Evolutionary conservation across 805 yeast species (phyloP).

Genomic region (Metschnikowia koreensis): DNA sequence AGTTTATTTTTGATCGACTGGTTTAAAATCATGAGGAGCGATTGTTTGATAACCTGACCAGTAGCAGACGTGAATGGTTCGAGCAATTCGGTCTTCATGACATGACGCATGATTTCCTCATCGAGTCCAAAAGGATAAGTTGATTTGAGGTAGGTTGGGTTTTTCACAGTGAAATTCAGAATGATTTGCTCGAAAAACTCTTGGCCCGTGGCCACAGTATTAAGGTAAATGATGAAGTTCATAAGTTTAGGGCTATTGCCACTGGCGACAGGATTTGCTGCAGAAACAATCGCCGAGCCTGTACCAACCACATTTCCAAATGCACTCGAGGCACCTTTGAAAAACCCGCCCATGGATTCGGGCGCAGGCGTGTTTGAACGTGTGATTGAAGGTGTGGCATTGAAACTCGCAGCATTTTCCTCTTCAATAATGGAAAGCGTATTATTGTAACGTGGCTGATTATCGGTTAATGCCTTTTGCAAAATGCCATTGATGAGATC

Average conservation of each 20-base stretch:
- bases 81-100: constrained; percentile 31
- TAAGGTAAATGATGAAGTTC: constrained; percentile 64
- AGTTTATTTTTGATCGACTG: constrained; percentile 47
- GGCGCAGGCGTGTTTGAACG: constrained; percentile 35
- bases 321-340: constrained; percentile 45
- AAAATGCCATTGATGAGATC: constrained; percentile 59
- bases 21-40: constrained; percentile 45
- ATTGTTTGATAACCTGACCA: constrained; percentile 36
- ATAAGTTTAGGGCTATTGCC: constrained; percentile 49
- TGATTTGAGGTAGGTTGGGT: constrained; percentile 22
- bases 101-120: constrained; percentile 28
- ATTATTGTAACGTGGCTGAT: constrained; percentile 42
- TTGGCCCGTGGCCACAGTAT: constrained; percentile 66
- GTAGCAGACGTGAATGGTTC: constrained; percentile 27
- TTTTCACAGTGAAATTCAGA: constrained; percentile 33
- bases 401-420: constrained; percentile 12
- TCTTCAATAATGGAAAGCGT: constrained; percentile 17
- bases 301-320: constrained; percentile 43
- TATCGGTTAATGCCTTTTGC: constrained; percentile 33
- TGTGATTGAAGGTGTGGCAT: constrained; percentile 24
- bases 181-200: constrained; percentile 56
- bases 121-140: constrained; percentile 40
- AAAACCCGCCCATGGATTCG: constrained; percentile 36
- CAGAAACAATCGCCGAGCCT: constrained; percentile 23
- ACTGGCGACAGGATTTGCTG: constrained; percentile 25